These are phyloP conservation scores for Diplocarpon mali DNA, from an alignment of 2,329 filamentous ascomycete genomes.

Conservation along the genomic window DNA sequence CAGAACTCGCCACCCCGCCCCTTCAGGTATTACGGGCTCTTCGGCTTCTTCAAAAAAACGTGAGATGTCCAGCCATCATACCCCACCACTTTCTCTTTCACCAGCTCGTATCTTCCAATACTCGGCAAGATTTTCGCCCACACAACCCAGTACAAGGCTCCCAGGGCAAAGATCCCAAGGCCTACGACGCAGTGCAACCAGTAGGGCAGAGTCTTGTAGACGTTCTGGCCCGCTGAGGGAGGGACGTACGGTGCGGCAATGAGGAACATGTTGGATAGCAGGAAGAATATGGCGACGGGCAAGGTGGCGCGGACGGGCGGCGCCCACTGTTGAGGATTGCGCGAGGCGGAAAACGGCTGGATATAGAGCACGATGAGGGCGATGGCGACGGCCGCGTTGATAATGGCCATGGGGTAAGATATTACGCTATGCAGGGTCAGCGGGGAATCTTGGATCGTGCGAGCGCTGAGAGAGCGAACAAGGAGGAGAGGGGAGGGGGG, in stretches of 20 bases:
- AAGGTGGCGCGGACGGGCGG: constrained; percentile 44
- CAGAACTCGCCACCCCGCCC: too few relatives aligned
- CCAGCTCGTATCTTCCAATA: constrained; percentile 43
- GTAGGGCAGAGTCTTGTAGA: constrained; percentile 44
- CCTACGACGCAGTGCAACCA: constrained; percentile 48
- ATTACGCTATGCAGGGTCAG: constrained; percentile 36
- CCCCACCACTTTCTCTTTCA: constrained; percentile 42
- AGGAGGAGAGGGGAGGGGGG: background rate
- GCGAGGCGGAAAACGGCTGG: constrained; percentile 36
- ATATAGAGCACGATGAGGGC: constrained; percentile 44
- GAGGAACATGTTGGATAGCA: constrained; percentile 50
- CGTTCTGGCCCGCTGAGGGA: constrained; percentile 38
- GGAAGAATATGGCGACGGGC: constrained; percentile 46
- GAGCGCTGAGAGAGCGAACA: background rate
- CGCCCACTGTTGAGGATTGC: constrained; percentile 39
- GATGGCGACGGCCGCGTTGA: constrained; percentile 43
- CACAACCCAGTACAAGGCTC: constrained; percentile 44
- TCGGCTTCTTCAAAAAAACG: constrained; percentile 1
- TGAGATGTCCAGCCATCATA: constrained; percentile 52
- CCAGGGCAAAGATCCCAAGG: constrained; percentile 40
- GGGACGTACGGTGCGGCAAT: constrained; percentile 48
- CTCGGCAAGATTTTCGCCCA: constrained; percentile 43
- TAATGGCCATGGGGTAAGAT: constrained; percentile 49
- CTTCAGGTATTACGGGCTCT: background rate
- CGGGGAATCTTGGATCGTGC: background rate